phyloP scores from a whole-genome alignment of 177 flowering plant genomes.

The Telopea speciosissima region DNA sequence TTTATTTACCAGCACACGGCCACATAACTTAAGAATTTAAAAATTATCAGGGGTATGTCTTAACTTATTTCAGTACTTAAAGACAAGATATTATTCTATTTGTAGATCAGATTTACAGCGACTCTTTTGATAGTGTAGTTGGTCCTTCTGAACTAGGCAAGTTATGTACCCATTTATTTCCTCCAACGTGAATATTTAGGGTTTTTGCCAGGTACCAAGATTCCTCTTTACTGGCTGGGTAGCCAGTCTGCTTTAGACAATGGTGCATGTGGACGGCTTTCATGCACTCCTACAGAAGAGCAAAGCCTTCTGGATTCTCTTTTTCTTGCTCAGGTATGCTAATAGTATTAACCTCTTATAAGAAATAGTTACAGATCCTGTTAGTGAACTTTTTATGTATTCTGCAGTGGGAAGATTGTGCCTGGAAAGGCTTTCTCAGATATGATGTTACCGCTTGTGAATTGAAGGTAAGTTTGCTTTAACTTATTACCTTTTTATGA shows the following conservation, averaged over 20 bases:
- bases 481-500: neutral
- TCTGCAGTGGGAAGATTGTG: conserved; percentile 33
- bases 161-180: neutral
- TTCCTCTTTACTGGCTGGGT: conserved; percentile 27
- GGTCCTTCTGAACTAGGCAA: neutral
- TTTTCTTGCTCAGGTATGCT: conserved; percentile 32
- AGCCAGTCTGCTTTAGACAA: conserved; percentile 9
- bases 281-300: conserved; percentile 14
- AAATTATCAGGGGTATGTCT: no score
- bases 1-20: no score
- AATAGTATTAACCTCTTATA: neutral
- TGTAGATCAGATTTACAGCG: no score
- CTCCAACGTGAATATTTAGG: neutral
- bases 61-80: no score
- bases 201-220: conserved; percentile 16
- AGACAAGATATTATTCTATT: no score
- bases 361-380: neutral
- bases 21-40: no score
- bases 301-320: conserved; percentile 31
- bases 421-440: conserved; percentile 24
- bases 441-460: conserved; percentile 35
- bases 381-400: neutral
- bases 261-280: conserved; percentile 8
- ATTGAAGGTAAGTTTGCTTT: conserved; percentile 22
- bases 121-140: neutral